Evolutionary conservation across 1,284 basidiomycete species (phyloP), one percentile per base, ranked within the genome.

Genomic region (Cerioporus squamosus): DNA sequence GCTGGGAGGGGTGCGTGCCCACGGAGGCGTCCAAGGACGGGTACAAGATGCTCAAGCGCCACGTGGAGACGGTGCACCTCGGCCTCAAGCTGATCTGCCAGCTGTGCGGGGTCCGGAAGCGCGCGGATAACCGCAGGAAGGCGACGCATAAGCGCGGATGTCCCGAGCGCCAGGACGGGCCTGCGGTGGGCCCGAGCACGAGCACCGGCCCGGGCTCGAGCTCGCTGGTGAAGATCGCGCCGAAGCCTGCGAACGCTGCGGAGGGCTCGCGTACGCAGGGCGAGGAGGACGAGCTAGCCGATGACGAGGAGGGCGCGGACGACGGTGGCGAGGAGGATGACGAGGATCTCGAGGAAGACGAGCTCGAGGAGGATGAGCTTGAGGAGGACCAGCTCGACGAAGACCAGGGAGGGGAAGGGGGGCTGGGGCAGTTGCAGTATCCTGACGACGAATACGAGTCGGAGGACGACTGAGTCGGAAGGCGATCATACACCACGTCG

Each of bases 31-130:
- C 29, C 14, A 46, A 26, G 44, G 23, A 36, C 15, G 61, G 50
- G 24, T 58, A 58, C 57, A 58, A 58, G 57, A 58, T 58, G 57
- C 55, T 62, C 14, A 56, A 52, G 49, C 53, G 53, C 20, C 62
- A 63, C 38, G 51, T 60, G 20, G 58, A 58, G 47, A 57, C 56
- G 22, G 50, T 48, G 26, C 62, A 63, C 53, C 46, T 63, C 10
- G 47, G 47, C 15, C 51, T 51, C 23, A 50, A 48, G 47, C 51
- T 44, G 23, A 39, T 50, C 12, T 62, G 60, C 29, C 33, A 31
- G 44, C 53, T 52, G 18, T 62, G 60, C 24, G 53, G 51, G 5
- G 47, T 45, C 10, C 23, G 57, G 39, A 56, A 52, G 55, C 56
- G 60, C 23, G 51, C 53, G 55, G 49, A 50, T 39, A 58, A 58